Percentiles rank a stretch among this genome's conserved stretches.
Conservation (phyloP, 495 filamentous ascomycete genomes). For the Penicillium robsamsonii region DNA sequence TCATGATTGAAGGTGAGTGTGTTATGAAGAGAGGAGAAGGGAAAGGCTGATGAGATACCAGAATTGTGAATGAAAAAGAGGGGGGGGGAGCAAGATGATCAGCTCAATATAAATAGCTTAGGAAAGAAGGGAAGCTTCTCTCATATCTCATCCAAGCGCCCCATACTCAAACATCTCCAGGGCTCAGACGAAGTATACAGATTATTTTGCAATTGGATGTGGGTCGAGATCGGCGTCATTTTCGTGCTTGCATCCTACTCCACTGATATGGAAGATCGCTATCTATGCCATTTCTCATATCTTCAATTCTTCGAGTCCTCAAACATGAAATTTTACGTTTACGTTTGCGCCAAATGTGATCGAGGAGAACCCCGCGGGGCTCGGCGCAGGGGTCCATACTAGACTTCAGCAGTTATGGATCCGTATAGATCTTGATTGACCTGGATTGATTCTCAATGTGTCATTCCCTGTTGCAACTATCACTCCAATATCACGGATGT, state of each 20-base stretch:
- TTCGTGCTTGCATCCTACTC: background rate
- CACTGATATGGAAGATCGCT: constrained; percentile 1
- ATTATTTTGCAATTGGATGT: background rate
- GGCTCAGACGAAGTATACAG: constrained; percentile 6
- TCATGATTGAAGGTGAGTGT: constrained; percentile 16
- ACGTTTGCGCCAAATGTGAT: constrained; percentile 4
- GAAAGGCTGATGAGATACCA: background rate
- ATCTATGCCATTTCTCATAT: background rate
- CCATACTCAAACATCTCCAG: too few relatives aligned
- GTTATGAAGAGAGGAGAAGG: background rate
- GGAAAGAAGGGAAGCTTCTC: constrained; percentile 6
- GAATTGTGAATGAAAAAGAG: constrained; percentile 13
- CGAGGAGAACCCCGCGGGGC: constrained; percentile 2
- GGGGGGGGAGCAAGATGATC: constrained; percentile 2
- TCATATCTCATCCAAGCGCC: background rate
- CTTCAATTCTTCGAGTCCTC: background rate
- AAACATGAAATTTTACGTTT: background rate
- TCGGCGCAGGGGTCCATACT: too few relatives aligned
- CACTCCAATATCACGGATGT: background rate
- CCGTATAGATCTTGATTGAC: background rate
- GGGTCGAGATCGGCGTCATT: constrained; percentile 12
- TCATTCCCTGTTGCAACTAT: background rate
- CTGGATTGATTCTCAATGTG: background rate
- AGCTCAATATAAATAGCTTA: constrained; percentile 1
- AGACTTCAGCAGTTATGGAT: too few relatives aligned